phyloP scores from a whole-genome alignment of 148 eudicot species.

The Vaccinium corymbosum region DNA sequence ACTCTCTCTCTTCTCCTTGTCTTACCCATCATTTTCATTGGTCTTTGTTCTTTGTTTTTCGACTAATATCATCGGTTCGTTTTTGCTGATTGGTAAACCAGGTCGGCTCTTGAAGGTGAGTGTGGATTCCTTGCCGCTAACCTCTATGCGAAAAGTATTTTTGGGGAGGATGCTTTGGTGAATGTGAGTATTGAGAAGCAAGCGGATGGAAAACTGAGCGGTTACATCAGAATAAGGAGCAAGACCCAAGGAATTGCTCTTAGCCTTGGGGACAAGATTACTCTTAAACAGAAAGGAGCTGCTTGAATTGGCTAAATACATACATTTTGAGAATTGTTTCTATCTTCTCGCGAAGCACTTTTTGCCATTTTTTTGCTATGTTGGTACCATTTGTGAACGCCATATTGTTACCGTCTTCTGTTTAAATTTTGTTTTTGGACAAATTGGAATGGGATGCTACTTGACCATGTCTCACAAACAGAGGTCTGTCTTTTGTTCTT shows the following conservation, averaged over 20 bases:
- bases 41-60: background rate
- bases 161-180: conserved; percentile 93
- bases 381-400: background rate
- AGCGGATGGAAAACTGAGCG: conserved; percentile 78
- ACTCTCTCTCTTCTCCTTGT: background rate
- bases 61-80: background rate
- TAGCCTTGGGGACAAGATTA: conserved; percentile 94
- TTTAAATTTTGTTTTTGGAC: background rate
- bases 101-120: conserved; percentile 91
- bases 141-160: conserved; percentile 90
- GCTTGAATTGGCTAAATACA: conserved; percentile 21
- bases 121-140: conserved; percentile 93
- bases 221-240: conserved; percentile 91
- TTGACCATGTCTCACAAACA: background rate
- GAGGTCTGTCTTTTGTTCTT: background rate
- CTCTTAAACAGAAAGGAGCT: conserved; percentile 86
- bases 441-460: background rate
- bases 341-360: background rate
- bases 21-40: background rate
- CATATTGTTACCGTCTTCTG: background rate
- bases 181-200: conserved; percentile 87
- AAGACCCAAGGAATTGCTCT: conserved; percentile 94
- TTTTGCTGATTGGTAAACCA: conserved; percentile 23
- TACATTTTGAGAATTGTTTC: conserved; percentile 4
- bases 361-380: conserved; percentile 8